Percentiles rank a stretch among this genome's conserved stretches.
Conservation (phyloP, 768 basidiomycete species). For the Lentinula edodes region DNA sequence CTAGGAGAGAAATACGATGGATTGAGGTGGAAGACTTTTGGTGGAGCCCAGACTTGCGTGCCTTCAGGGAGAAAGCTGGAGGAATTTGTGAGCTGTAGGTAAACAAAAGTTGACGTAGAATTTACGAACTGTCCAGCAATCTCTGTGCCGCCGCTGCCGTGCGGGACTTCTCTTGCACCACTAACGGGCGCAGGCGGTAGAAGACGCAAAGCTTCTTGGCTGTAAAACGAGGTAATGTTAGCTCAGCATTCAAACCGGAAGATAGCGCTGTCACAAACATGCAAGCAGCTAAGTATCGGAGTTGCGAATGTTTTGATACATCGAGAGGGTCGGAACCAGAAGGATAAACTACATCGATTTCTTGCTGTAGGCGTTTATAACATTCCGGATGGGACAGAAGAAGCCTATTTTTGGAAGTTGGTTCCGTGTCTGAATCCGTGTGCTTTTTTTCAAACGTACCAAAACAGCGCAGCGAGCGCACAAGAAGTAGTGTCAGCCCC, state of each 20-base stretch:
- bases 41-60: slow-evolving; percentile 26
- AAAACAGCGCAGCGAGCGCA: background rate
- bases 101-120: background rate
- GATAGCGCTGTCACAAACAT: slow-evolving; percentile 17
- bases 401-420: background rate
- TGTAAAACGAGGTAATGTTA: slow-evolving; percentile 5
- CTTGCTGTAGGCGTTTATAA: slow-evolving; percentile 4
- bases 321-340: slow-evolving; percentile 6
- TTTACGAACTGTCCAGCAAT: slow-evolving; percentile 22
- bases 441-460: background rate
- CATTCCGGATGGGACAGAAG: slow-evolving; percentile 2
- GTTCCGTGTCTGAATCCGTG: background rate
- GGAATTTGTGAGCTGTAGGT: background rate
- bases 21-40: slow-evolving; percentile 30
- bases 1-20: slow-evolving; percentile 32
- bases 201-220: slow-evolving; percentile 34
- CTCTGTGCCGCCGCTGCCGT: slow-evolving; percentile 19
- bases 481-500: slow-evolving; percentile 39
- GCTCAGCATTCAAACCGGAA: background rate
- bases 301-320: slow-evolving; percentile 10
- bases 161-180: slow-evolving; percentile 25
- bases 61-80: slow-evolving; percentile 30
- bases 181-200: slow-evolving; percentile 27
- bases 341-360: slow-evolving; percentile 2
- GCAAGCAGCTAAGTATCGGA: slow-evolving; percentile 29